Base-by-base conservation (phyloP, 805 yeast species). In the Starmera caribaea region DNA sequence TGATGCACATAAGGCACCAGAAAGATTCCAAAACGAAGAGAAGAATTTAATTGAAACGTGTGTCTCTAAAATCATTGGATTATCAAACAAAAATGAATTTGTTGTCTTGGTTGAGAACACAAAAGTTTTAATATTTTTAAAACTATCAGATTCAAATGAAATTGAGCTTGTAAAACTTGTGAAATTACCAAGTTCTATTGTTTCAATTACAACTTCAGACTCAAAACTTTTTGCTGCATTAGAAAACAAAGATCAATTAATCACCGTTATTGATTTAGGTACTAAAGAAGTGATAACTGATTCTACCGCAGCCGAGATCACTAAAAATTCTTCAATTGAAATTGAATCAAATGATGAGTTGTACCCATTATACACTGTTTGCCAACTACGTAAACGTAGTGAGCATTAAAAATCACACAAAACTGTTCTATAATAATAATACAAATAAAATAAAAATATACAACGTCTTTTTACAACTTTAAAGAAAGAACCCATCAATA, bases 1-100 rank as follows among this genome's bases (percentile, higher is more conserved):
- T 31, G 78, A 76, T 8, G 58, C 59, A 16, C 90, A 84, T 54
- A 56, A 69, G 39, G 82, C 85, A 0, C 84, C 88, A 12, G 72
- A 66, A 35, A 68, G 82, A 53, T 79, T 79, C 54, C 73, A 74
- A 57, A 72, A 74, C 42, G 79, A 78, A 16, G 48, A 54, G 3
- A 62, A 63, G 32, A 61, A 65, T 44, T 38, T 62, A 10, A 65
- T 63, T 39, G 89, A 82, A 56, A 67, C 66, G 38, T 63, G 76
- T 28, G 76, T 81, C 3, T 59, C 75, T 1, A 62, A 68, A 38
- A 57, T 74, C 11, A 44, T 62, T 5, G 51, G 76, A 6, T 50
- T 63, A 40, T 37, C 52, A 1, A 51, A 52, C 4, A 31, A 42
- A 9, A 61, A 63, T 21, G 51, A 59, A 32, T 32, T 71, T 31